Percentiles rank a stretch among this genome's conserved stretches.
phyloP scores from a whole-genome alignment of 805 yeast species.

The Saccharomycopsis sp. region DNA sequence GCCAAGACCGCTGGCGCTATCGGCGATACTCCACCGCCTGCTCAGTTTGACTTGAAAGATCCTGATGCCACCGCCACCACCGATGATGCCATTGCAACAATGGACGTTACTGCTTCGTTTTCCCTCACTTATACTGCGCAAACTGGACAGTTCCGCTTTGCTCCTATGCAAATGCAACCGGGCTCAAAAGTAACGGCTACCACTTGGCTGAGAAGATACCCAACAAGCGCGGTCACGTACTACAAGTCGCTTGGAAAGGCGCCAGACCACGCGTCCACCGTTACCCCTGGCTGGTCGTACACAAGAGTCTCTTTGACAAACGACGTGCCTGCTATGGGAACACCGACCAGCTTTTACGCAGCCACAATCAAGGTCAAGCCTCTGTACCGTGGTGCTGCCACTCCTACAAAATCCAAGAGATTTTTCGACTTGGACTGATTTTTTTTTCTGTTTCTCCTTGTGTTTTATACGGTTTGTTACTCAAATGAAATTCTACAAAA shows the following conservation, averaged over 20 bases:
- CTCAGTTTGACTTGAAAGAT: slow-evolving; percentile 27
- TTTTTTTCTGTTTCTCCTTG: not conserved
- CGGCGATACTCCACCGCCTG: slow-evolving; percentile 33
- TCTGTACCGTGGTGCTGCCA: not conserved
- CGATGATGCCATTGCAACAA: slow-evolving; percentile 35
- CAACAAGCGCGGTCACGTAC: slow-evolving; percentile 60
- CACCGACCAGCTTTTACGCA: slow-evolving; percentile 6
- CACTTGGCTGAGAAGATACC: slow-evolving; percentile 54
- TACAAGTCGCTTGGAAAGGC: slow-evolving; percentile 32
- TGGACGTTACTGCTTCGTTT: slow-evolving; percentile 44
- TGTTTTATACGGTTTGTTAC: too few relatives aligned
- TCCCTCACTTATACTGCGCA: slow-evolving; percentile 66
- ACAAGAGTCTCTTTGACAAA: slow-evolving; percentile 54
- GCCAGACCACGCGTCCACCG: slow-evolving; percentile 44
- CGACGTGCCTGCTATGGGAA: slow-evolving; percentile 45
- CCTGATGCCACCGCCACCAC: slow-evolving; percentile 28
- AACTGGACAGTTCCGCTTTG: slow-evolving; percentile 69
- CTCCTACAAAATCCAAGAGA: slow-evolving; percentile 3
- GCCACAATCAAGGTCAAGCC: slow-evolving; percentile 1
- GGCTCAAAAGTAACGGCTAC: slow-evolving; percentile 57
- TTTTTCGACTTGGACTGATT: slow-evolving; percentile 1
- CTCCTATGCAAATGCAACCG: slow-evolving; percentile 94
- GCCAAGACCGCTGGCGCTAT: slow-evolving; percentile 40
- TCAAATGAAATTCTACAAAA: too few relatives aligned
- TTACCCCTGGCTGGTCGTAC: slow-evolving; percentile 82